These are phyloP conservation scores for Globisporangium abappressorium DNA, from an alignment of 352 stramenopile genomes.

Conservation along the genomic window DNA sequence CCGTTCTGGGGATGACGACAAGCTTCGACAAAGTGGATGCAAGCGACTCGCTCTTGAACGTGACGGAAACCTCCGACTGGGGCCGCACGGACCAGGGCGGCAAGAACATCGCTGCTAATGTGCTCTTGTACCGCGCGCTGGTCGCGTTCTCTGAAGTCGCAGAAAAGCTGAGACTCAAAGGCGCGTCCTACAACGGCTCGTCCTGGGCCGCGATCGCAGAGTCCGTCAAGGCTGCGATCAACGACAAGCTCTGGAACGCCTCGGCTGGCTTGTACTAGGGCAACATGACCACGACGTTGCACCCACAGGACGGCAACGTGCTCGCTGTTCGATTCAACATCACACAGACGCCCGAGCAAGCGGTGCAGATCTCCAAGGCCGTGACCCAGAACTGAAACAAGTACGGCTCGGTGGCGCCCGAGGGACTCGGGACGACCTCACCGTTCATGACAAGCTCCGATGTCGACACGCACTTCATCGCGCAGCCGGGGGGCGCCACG, in stretches of 20 bases:
- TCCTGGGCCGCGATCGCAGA: neutral
- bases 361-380: neutral
- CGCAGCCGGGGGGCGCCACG: neutral
- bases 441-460: neutral
- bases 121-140: conserved; percentile 30
- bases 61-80: conserved; percentile 30
- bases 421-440: neutral
- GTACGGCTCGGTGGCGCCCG: neutral
- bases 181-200: neutral
- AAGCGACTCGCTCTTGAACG: conserved; percentile 15
- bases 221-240: neutral
- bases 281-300: neutral
- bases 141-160: conserved; percentile 4
- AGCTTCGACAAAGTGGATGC: neutral
- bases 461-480: neutral
- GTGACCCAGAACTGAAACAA: neutral
- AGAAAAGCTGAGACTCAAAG: neutral
- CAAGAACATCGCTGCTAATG: conserved; percentile 40
- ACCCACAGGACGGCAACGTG: conserved; percentile 3
- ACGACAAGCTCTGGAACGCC: neutral
- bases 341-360: neutral
- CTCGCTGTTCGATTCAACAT: neutral
- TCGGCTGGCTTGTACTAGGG: neutral
- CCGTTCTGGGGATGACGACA: neutral
- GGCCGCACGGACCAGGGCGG: conserved; percentile 30